Evolutionary conservation across 1,139 yeast genomes (phyloP), one percentile per base, ranked within the genome.

Genomic region (Magnusiomyces tetraspermus): DNA sequence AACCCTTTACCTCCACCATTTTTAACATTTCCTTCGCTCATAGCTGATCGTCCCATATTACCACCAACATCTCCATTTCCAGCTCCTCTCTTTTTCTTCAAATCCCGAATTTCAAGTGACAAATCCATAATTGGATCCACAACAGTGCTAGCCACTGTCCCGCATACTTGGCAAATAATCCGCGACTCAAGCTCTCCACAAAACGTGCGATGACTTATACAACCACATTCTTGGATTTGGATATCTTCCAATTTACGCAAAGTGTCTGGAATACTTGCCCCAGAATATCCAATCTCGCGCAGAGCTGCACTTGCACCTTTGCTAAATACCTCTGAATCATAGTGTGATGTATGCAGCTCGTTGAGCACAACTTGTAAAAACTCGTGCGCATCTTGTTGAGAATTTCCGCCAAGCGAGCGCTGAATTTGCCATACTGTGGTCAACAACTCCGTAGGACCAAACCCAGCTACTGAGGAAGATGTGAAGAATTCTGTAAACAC

Each of bases 371-470:
- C 89, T 65, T 92, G 97, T 83, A 95, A 83, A 67, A 90, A 92
- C 67, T 92, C 98, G 68, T 92, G 98, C 0, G 98, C 97, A 67
- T 92, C 98, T 68, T 92, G 98, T 68, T 92, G 97, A 49, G 92
- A 85, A 59, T 89, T 89, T 1, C 98, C 98, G 0, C 97, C 95
- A 55, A 92, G 76, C 26, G 89, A 79, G 60, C 83, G 78, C 62
- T 87, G 85, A 53, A 84, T 82, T 61, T 79, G 81, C 95, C 96
- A 88, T 1, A 96, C 84, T 13, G 95, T 85, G 43, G 79, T 77
- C 52, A 90, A 72, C 48, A 90, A 70, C 51, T 82, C 76, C 1
- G 88, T 80, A 58, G 87, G 82, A 0, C 95, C 95, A 66, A 73
- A 85, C 0, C 95, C 94, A 23, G 79, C 77, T 21, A 77, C 75